These are phyloP conservation scores for Globisporangium viniferum DNA, from an alignment of 352 stramenopile genomes.

Conservation along the genomic window DNA sequence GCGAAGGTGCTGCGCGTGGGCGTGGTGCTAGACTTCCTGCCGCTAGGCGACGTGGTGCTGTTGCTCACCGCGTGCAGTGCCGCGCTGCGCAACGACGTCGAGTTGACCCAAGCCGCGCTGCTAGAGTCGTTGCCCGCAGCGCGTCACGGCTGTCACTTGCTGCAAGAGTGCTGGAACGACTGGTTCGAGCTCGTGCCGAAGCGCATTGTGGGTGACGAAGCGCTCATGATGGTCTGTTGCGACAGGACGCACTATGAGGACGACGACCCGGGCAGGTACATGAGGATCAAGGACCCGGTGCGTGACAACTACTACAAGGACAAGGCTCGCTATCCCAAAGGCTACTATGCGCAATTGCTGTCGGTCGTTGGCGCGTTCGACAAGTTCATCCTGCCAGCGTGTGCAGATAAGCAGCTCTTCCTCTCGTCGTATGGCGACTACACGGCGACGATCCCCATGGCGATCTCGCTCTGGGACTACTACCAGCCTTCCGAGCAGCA, in stretches of 20 bases:
- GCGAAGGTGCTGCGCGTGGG: not conserved
- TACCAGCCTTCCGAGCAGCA: not conserved
- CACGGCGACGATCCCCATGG: constrained; percentile 5
- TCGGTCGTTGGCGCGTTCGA: not conserved
- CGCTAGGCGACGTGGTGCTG: not conserved
- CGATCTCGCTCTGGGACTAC: constrained; percentile 7
- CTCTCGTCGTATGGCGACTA: constrained; percentile 7
- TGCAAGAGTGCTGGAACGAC: constrained; percentile 7
- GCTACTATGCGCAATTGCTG: not conserved
- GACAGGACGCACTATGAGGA: constrained; percentile 1
- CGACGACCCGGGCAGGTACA: not conserved
- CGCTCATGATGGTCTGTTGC: not conserved
- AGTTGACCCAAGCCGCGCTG: not conserved
- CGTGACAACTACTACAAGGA: not conserved
- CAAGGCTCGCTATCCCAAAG: not conserved
- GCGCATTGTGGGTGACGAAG: constrained; percentile 7
- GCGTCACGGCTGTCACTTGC: not conserved
- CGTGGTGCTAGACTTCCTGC: constrained; percentile 1
- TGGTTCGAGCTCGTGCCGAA: constrained; percentile 3
- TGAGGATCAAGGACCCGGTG: constrained; percentile 1
- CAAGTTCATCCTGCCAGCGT: constrained; percentile 5
- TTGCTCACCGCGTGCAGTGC: not conserved
- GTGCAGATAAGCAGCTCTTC: not conserved
- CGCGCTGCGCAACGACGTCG: not conserved
- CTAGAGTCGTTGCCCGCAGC: not conserved